Evolutionary conservation across 23 red algal genomes (phyloP).

Genomic region (Gracilaria gracilis): DNA sequence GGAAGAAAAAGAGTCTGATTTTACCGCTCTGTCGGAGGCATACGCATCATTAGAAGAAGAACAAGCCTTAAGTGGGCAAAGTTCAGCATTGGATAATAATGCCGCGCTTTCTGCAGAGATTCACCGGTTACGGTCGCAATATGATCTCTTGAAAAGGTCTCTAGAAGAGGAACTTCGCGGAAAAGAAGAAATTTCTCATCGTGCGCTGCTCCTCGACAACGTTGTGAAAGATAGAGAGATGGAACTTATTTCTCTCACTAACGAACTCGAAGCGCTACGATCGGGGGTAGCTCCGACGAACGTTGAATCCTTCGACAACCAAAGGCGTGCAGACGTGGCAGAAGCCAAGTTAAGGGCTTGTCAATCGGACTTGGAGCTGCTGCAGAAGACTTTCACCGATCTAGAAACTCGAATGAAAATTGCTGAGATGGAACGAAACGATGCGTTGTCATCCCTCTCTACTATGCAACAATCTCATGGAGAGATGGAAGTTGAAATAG

Average conservation of each 20-base stretch:
- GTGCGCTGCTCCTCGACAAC: conserved; percentile 26
- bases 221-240: conserved; percentile 17
- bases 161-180: conserved; percentile 20
- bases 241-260: conserved; percentile 28
- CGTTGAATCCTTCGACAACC: conserved; percentile 27
- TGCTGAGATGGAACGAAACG: conserved; percentile 23
- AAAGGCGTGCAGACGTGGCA: conserved; percentile 37
- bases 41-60: conserved; percentile 72
- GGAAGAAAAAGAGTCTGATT: conserved; percentile 60
- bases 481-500: conserved; percentile 31
- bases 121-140: conserved; percentile 17
- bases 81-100: not conserved
- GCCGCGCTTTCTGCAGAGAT: conserved; percentile 16
- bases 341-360: conserved; percentile 11
- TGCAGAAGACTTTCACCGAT: conserved; percentile 22
- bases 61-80: not conserved
- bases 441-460: not conserved
- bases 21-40: conserved; percentile 61
- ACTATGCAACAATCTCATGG: conserved; percentile 2
- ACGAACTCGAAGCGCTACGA: conserved; percentile 21
- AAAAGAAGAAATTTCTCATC: conserved; percentile 21
- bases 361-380: conserved; percentile 13
- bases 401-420: conserved; percentile 22
- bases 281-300: not conserved
- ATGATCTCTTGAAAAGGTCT: conserved; percentile 27